Evolutionary conservation across 768 basidiomycete species (phyloP).

Genomic region (Fistulinella prunicolor): DNA sequence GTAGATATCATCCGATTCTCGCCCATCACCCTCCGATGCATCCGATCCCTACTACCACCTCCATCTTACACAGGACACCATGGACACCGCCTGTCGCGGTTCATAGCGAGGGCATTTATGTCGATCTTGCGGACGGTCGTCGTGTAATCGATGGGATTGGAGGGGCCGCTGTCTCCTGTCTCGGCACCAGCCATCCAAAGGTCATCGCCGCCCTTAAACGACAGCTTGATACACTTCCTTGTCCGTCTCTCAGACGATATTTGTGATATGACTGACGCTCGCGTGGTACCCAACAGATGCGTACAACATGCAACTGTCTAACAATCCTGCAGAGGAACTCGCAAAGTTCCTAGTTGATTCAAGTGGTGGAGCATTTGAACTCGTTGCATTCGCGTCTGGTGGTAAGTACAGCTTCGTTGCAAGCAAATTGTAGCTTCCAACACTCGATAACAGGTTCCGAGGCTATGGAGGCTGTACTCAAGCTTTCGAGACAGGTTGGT

Average conservation of each 20-base stretch:
- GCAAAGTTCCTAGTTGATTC: conserved; percentile 62
- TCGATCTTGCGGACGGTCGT: conserved; percentile 67
- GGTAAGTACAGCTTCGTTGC: conserved; percentile 39
- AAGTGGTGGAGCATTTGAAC: conserved; percentile 71
- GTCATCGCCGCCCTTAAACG: conserved; percentile 75
- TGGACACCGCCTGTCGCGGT: conserved; percentile 72
- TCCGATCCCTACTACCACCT: conserved; percentile 16
- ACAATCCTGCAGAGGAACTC: conserved; percentile 76
- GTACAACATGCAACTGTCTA: conserved; percentile 84
- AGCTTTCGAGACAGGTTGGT: conserved; percentile 72
- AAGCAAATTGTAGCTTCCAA: background rate
- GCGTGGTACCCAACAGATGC: conserved; percentile 52
- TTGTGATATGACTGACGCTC: background rate
- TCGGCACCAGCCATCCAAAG: conserved; percentile 72
- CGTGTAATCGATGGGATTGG: conserved; percentile 77
- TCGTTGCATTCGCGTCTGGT: conserved; percentile 73
- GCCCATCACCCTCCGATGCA: too few species aligned
- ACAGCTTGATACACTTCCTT: conserved; percentile 74
- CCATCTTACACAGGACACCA: conserved; percentile 67
- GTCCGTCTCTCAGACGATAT: conserved; percentile 40
- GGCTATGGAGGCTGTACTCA: conserved; percentile 86
- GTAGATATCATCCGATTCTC: too few species aligned
- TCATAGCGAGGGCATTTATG: conserved; percentile 63
- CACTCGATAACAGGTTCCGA: conserved; percentile 60
- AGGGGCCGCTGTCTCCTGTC: conserved; percentile 79